Evolutionary conservation across 2,329 filamentous ascomycete genomes (phyloP), one percentile per base, ranked within the genome.

Genomic region (Fusarium mexicanum): DNA sequence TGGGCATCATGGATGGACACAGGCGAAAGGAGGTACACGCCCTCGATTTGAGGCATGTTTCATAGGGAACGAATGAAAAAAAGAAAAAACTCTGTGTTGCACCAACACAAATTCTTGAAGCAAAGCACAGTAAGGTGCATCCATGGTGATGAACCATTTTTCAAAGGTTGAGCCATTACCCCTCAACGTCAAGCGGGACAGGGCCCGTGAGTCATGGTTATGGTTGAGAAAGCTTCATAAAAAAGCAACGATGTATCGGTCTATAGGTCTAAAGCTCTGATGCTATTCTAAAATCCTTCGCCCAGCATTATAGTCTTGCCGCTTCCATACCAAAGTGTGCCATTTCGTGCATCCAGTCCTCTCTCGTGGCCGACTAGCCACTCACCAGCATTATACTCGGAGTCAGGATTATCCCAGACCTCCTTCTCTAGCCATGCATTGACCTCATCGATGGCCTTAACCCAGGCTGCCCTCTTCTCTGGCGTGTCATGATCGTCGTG

Each of bases 331-430:
- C 95, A 98, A 50, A 98, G 83, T 11, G 87, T 86, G 0, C 96
- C 96, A 72, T 88, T 90, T 50, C 94, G 89, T 67, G 90, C 91
- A 78, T 96, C 93, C 62, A 98, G 83, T 0, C 95, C 95, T 76
- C 87, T 92, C 81, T 96, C 94, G 77, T 97, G 90, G 0, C 96
- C 95, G n/a, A 98, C 91, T 31, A 93, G 85, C 95, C 96, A 98
- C 79, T 96, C 93, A 0, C 92, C 92, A 6, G 86, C 92, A 5
- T 86, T 80, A 41, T 86, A 83, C 17, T 83, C 82, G 14, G 80
- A 84, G 53, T 79, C 83, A 31, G 81, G 76, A 44, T 82, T 84
- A 26, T 90, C 89, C 94, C 94, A 97, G 58, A 92, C 92, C 77
- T 93, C 88, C 17, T 83, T 83, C 79, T 91, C 86, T 33, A 98